Percentiles rank a stretch among this genome's conserved stretches.
Evolutionary conservation across 331 rosid genomes (phyloP).

Genomic region (Dryas integrifolia): DNA sequence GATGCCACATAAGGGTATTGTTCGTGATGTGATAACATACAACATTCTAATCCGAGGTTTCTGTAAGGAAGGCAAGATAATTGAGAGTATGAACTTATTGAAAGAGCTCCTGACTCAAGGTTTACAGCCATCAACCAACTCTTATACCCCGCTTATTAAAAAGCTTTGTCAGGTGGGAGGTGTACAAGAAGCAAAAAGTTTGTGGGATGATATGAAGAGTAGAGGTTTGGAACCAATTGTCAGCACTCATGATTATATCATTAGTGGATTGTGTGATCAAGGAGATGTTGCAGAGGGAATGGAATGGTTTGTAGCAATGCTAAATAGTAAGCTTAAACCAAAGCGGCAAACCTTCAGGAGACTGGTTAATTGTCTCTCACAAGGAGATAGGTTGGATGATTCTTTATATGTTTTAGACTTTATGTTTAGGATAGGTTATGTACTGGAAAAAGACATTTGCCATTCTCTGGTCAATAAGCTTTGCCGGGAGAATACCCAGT

Average conservation of each 20-base stretch:
- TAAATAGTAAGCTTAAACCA: conserved; percentile 47
- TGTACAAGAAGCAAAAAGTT: conserved; percentile 40
- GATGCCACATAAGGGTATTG: conserved; percentile 49
- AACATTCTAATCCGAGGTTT: conserved; percentile 54
- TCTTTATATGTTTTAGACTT: conserved; percentile 54
- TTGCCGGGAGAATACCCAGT: conserved; percentile 28
- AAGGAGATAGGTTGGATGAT: conserved; percentile 53
- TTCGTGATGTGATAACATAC: conserved; percentile 45
- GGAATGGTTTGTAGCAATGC: conserved; percentile 51
- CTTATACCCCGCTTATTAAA: conserved; percentile 42
- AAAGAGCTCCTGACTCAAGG: conserved; percentile 43
- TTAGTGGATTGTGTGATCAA: conserved; percentile 41
- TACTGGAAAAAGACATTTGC: conserved; percentile 26
- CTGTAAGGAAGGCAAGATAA: conserved; percentile 39
- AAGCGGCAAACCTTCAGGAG: conserved; percentile 40
- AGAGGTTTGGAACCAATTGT: conserved; percentile 42
- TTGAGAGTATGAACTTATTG: conserved; percentile 39
- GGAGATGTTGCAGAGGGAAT: conserved; percentile 46
- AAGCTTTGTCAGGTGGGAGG: conserved; percentile 44
- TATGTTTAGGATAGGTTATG: conserved; percentile 58
- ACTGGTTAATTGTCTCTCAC: conserved; percentile 41
- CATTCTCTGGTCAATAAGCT: conserved; percentile 44
- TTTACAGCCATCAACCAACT: conserved; percentile 43
- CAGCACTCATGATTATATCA: conserved; percentile 35
- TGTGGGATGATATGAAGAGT: conserved; percentile 49